Evolutionary conservation across 179 eudicot genomes (phyloP), one percentile per base, ranked within the genome.

Genomic region (Patellifolia procumbens): DNA sequence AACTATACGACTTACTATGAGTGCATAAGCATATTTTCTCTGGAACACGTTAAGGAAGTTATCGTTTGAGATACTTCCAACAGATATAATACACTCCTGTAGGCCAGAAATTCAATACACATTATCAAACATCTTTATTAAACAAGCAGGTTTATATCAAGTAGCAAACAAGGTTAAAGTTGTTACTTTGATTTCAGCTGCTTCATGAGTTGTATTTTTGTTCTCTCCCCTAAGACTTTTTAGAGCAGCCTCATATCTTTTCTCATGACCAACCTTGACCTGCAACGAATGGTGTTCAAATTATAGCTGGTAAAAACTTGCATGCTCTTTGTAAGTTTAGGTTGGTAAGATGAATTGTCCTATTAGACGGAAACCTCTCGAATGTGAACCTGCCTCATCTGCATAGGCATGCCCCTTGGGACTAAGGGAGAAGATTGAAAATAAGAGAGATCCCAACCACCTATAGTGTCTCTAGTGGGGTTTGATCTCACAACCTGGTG

Each of bases 151-250:
- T 3, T 39, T 39, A 3, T 39, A 4, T 9, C 17, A 45, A 32
- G 61, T 39, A 39, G 62, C 20, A 12, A 46, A 17, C 22, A 37
- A 1, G 26, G n/a, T n/a, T 7, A 4, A 68, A 4, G 15, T 9
- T 7, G 43, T 76, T 72, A 85, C 88, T 68, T 76, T 76, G 34
- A 85, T 85, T 6, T 85, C 88, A 42, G 88, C 80, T 31, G 81
- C 75, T 83, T 85, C 88, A 7, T 72, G 42, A 68, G 84, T 83
- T 75, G 83, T 80, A 72, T 85, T 79, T 52, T 55, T 59, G 31
- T 78, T 52, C 31, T 76, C 12, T 69, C 86, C 88, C 79, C 88
- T 85, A 3, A 85, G 73, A 7, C 72, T 65, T 68, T 68, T 78
- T 69, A 85, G 63, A 49, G 84, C 68, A 10, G 56, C 66, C 43